These are phyloP conservation scores for Psilocybe mexicana DNA, from an alignment of 1,284 basidiomycete species.

Conservation along the genomic window DNA sequence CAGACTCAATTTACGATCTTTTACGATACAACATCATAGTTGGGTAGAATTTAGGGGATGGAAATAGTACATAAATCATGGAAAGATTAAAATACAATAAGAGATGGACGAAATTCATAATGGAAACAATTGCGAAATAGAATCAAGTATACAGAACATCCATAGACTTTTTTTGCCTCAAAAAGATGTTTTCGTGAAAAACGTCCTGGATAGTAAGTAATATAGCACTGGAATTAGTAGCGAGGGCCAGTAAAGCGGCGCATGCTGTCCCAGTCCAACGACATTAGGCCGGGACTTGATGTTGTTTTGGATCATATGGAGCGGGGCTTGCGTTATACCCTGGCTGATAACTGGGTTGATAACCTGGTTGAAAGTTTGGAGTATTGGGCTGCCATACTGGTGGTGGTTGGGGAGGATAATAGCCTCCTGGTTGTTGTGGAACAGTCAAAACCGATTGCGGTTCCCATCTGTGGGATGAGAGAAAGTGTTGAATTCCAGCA, in stretches of 20 bases:
- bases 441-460: conserved; percentile 22
- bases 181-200: too few relatives aligned
- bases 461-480: conserved; percentile 24
- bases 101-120: too few relatives aligned
- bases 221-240: too few relatives aligned
- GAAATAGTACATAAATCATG: too few relatives aligned
- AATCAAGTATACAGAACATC: too few relatives aligned
- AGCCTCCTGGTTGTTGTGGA: conserved; percentile 23
- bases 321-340: background rate
- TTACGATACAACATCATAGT: background rate
- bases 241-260: too few relatives aligned
- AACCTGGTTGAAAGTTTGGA: conserved; percentile 3
- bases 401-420: conserved; percentile 23
- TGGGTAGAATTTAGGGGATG: too few relatives aligned
- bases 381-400: conserved; percentile 10
- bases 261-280: background rate
- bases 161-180: too few relatives aligned
- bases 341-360: conserved; percentile 1
- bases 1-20: background rate
- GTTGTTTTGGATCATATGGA: conserved; percentile 3
- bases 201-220: too few relatives aligned
- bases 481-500: background rate
- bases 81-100: too few relatives aligned
- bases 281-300: conserved; percentile 8
- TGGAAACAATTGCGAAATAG: too few relatives aligned